Evolutionary conservation across 2,329 filamentous ascomycete genomes (phyloP), one percentile per base, ranked within the genome.

Genomic region (Sclerotiophoma versabilis): DNA sequence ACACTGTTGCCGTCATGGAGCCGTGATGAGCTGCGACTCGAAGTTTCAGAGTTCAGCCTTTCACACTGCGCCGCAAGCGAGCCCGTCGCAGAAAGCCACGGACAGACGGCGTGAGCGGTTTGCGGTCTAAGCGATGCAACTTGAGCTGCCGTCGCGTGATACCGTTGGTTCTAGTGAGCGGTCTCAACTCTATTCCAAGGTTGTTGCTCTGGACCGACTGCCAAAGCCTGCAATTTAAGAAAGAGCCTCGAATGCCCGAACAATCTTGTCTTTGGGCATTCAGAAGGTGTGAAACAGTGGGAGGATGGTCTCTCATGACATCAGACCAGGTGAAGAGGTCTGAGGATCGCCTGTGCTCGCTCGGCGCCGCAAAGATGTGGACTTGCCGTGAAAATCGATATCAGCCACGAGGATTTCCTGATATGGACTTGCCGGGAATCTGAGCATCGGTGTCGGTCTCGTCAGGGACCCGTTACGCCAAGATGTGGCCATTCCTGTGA

Each of bases 11-110:
- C 56, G 43, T 54, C 22, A 20, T 45, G 14, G 33, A 19, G 15
- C 44, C 39, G 43, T 56, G 47, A 56, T 55, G 59, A 58, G 47
- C 41, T 57, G 59, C 59, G 51, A 60, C 50, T 57, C 54, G 49
- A 44, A 54, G 69, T 72, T 70, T 71, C 69, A 71, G 38, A 64
- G 59, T 63, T 54, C 38, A 54, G 45, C 45, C 45, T 66, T 62
- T 51, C 41, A 44, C 30, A 37, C 57, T 46, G 52, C 51, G 62
- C 57, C 57, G 63, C 59, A 59, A 43, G 53, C 59, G 62, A 58
- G 37, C 23, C 62, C 51, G 42, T 42, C 49, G 49, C 17, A 34
- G 46, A 45, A 47, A 30, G 58, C 54, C 54, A 57, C 47, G 32
- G 33, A 32, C 44, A 45, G 57, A 58, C 63, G 62, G 62, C 57